Evolutionary conservation across 495 filamentous ascomycete species (phyloP).

Genomic region (Neurospora discreta): DNA sequence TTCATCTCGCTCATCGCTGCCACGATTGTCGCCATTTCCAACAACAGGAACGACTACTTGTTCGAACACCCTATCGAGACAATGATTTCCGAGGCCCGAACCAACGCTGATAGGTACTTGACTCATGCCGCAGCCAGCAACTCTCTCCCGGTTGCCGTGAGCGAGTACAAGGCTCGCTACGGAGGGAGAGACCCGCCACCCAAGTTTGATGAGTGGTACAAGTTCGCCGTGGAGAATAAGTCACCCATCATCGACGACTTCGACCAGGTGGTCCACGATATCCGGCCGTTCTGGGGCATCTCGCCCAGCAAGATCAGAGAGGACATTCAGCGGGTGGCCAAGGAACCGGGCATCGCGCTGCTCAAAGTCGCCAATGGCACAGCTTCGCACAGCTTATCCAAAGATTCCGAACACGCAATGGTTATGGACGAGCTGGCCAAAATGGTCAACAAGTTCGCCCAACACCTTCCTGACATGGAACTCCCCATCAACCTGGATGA

Average conservation of each 20-base stretch:
- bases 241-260: slow-evolving; percentile 67
- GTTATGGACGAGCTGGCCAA: slow-evolving; percentile 50
- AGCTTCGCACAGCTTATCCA: slow-evolving; percentile 31
- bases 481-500: slow-evolving; percentile 72
- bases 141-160: slow-evolving; percentile 41
- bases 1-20: slow-evolving; percentile 19
- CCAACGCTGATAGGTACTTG: slow-evolving; percentile 34
- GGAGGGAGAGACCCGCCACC: slow-evolving; percentile 47
- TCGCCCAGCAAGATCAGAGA: slow-evolving; percentile 48
- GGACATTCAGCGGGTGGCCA: slow-evolving; percentile 21
- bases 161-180: slow-evolving; percentile 48
- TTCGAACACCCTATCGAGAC: slow-evolving; percentile 38
- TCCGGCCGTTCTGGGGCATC: slow-evolving; percentile 66
- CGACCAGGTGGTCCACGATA: slow-evolving; percentile 56
- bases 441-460: slow-evolving; percentile 57
- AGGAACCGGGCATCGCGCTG: slow-evolving; percentile 24
- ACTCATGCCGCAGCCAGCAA: slow-evolving; percentile 36
- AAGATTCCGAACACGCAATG: slow-evolving; percentile 35
- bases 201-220: slow-evolving; percentile 62
- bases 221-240: slow-evolving; percentile 51
- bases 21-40: slow-evolving; percentile 18
- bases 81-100: slow-evolving; percentile 39
- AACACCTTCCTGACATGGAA: slow-evolving; percentile 69
- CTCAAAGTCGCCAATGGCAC: slow-evolving; percentile 41
- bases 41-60: slow-evolving; percentile 1